Base-by-base conservation (phyloP, 2,329 filamentous ascomycete species). In the Diaporthe destruens region DNA sequence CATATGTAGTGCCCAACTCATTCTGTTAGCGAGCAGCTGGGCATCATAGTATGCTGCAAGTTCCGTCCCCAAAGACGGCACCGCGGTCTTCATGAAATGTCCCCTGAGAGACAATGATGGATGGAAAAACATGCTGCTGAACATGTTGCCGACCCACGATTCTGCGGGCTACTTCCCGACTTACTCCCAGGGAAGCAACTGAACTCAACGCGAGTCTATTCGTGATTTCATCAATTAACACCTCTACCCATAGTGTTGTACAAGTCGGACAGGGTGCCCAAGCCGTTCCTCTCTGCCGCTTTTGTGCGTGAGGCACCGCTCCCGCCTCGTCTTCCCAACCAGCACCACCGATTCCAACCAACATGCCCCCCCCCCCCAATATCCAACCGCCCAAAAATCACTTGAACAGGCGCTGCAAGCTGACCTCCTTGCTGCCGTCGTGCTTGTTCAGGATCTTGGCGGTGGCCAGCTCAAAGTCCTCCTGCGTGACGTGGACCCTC, bases 361-460 rank as follows among this genome's bases (percentile, higher is more conserved):
- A 18, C 14, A 18, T 42, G 14, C 12, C 36, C 47, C 23, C 1
- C 20, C 11, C 44, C 44, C 44, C 36, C 56, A 25, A 5, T 20
- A 49, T 18, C 44, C 44, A 49, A 23, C 44, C 44, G 11, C 20
- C 25, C 56, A 25, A 14, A 3, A 49, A 39, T 65, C 34, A 74
- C 72, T 74, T 74, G 70, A 74, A 74, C 72, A 74, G 66, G 25
- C 72, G 72, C 71, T 74, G 72, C 61, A 74, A 71, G 59, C 72
- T 81, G 78, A 95, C 93, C 82, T 98, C 95, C 89, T 98, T 98
- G 84, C 99, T 96, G 59, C 72, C 72, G 80, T 98, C 96, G 82
- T 98, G 96, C 89, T 98, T 98, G 90, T 99, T 98, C 82, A 99
- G 89, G 74, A 99, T 96, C 93, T 99, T 99, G 81, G 96, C 96